phyloP scores from a whole-genome alignment of 345 rosid species.

The Ceriops zippeliana region DNA sequence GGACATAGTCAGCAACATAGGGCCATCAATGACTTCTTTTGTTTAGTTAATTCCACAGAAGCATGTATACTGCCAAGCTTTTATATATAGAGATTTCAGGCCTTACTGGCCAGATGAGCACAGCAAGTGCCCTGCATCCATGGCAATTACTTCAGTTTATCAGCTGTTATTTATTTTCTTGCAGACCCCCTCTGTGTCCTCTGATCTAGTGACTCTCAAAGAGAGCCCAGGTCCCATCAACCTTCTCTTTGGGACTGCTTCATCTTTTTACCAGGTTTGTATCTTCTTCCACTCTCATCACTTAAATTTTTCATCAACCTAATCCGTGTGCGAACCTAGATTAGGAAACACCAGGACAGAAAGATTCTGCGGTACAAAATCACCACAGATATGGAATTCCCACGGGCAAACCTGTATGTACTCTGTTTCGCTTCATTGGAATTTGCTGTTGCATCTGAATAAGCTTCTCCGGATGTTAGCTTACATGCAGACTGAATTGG shows the following conservation, averaged over 20 bases:
- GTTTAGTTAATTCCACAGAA: no score
- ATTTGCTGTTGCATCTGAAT: background rate
- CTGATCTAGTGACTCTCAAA: background rate
- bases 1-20: no score
- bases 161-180: constrained; percentile 4
- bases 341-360: constrained; percentile 10
- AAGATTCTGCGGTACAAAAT: background rate
- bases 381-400: constrained; percentile 13
- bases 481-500: background rate
- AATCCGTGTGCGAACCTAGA: background rate
- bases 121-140: background rate
- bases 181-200: constrained; percentile 1
- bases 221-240: constrained; percentile 6
- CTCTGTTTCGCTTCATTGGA: background rate
- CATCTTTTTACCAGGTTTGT: constrained; percentile 31
- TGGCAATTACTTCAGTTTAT: constrained; percentile 1
- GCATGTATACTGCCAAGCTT: no score
- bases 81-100: no score
- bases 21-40: no score
- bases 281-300: background rate
- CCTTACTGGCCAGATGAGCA: no score
- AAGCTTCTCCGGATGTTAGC: background rate
- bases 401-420: constrained; percentile 13
- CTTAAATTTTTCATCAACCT: no score
- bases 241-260: constrained; percentile 30